A percentile compares a stretch with the other conserved stretches of the same genome.
phyloP scores from a whole-genome alignment of 2,329 filamentous ascomycete genomes.

The Aureobasidium sp. region DNA sequence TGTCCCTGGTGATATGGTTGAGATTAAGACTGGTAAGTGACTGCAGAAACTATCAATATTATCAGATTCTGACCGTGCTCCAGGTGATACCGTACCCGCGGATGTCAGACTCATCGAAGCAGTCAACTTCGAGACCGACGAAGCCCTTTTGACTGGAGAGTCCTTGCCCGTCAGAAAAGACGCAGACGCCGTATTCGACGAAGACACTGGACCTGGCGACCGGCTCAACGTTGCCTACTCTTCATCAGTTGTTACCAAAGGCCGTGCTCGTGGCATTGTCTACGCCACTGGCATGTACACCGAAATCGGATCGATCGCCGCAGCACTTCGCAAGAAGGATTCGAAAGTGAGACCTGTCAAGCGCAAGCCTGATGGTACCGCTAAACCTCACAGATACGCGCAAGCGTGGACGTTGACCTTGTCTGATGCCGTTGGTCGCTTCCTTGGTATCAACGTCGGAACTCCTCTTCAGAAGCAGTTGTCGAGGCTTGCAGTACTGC shows the following conservation, averaged over 20 bases:
- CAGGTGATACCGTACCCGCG: slow-evolving; percentile 37
- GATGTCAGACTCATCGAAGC: slow-evolving; percentile 38
- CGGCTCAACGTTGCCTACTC: slow-evolving; percentile 59
- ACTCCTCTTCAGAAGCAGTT: slow-evolving; percentile 76
- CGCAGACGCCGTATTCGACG: slow-evolving; percentile 23
- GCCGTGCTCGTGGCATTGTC: slow-evolving; percentile 55
- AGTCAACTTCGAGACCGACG: slow-evolving; percentile 62
- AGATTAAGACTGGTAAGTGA: slow-evolving; percentile 35
- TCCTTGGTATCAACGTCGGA: slow-evolving; percentile 61
- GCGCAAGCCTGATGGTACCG: slow-evolving; percentile 31
- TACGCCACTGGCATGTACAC: slow-evolving; percentile 56
- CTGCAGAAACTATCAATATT: neutral
- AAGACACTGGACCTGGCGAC: slow-evolving; percentile 51
- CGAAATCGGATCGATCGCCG: slow-evolving; percentile 62
- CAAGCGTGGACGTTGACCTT: slow-evolving; percentile 48
- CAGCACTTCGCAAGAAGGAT: slow-evolving; percentile 50
- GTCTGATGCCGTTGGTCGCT: slow-evolving; percentile 53
- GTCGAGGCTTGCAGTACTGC: slow-evolving; percentile 70
- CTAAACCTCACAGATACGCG: slow-evolving; percentile 32
- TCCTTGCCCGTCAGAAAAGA: slow-evolving; percentile 44
- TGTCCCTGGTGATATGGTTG: slow-evolving; percentile 42
- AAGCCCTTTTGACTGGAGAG: slow-evolving; percentile 64
- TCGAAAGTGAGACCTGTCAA: slow-evolving; percentile 33
- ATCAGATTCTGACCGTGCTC: neutral
- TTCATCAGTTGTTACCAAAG: slow-evolving; percentile 57